Conservation (phyloP, 352 stramenopile genomes). For the Paralagenidium karlingii region DNA sequence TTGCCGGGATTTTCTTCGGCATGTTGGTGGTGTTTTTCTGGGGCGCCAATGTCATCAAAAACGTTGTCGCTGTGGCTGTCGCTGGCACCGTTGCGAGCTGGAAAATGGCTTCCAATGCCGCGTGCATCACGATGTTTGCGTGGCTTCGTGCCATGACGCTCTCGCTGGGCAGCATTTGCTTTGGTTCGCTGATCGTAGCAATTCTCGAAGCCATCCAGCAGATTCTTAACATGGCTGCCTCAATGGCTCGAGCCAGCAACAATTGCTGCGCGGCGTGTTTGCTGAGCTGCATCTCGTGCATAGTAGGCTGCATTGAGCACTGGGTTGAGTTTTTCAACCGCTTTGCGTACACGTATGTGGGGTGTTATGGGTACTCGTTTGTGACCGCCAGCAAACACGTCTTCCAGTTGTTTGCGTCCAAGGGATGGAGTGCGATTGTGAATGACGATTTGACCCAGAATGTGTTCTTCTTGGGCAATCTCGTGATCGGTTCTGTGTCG, state of each 20-base stretch:
- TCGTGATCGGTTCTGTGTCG: conserved; percentile 57
- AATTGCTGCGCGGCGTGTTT: conserved; percentile 69
- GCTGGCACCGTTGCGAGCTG: conserved; percentile 85
- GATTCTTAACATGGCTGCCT: conserved; percentile 54
- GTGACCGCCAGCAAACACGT: conserved; percentile 60
- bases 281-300: conserved; percentile 49
- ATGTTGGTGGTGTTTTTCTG: conserved; percentile 92
- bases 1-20: conserved; percentile 65
- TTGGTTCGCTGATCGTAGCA: conserved; percentile 85
- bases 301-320: conserved; percentile 70
- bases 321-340: conserved; percentile 86
- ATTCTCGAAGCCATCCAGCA: conserved; percentile 74
- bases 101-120: conserved; percentile 62
- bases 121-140: conserved; percentile 65
- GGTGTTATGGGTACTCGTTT: conserved; percentile 80
- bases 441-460: conserved; percentile 82
- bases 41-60: conserved; percentile 74
- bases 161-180: conserved; percentile 88
- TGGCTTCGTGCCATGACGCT: conserved; percentile 74
- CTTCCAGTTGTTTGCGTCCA: conserved; percentile 63
- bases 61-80: conserved; percentile 84
- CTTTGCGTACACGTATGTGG: conserved; percentile 82
- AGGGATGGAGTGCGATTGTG: conserved; percentile 81
- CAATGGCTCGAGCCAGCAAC: conserved; percentile 36
- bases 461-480: conserved; percentile 72